Evolutionary conservation across 352 stramenopile genomes (phyloP).

Genomic region (Phytophthora quininea): DNA sequence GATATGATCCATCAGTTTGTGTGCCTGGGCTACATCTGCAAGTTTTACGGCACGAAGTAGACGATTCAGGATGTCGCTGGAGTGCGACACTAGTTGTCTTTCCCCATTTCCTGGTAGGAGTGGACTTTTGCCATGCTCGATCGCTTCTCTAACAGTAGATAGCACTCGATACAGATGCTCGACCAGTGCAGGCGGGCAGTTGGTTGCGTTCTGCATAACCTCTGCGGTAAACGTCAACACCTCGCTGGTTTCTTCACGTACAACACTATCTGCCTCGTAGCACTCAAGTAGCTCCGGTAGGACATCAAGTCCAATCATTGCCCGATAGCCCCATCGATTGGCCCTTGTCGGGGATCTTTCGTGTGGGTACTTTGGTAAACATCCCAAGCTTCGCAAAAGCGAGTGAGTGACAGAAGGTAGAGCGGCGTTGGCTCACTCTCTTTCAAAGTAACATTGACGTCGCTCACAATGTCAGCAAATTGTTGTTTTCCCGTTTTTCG

Average conservation of each 20-base stretch:
- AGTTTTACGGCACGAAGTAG: constrained; percentile 38
- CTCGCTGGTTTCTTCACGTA: constrained; percentile 33
- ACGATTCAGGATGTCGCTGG: constrained; percentile 30
- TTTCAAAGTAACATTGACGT: constrained; percentile 27
- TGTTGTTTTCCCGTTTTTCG: constrained; percentile 26
- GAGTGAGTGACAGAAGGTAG: constrained; percentile 39
- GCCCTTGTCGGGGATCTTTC: constrained; percentile 25
- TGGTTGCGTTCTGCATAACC: constrained; percentile 42
- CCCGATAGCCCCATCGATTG: constrained; percentile 35
- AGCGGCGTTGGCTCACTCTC: constrained; percentile 24
- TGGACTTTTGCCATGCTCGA: constrained; percentile 10
- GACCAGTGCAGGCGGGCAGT: constrained; percentile 42
- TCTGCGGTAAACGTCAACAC: constrained; percentile 36
- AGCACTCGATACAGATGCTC: constrained; percentile 37
- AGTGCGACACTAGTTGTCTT: constrained; percentile 36
- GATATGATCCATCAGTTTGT: constrained; percentile 25
- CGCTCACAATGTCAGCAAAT: constrained; percentile 27
- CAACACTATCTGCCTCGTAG: constrained; percentile 26
- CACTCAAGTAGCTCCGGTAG: constrained; percentile 40
- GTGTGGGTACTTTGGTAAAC: constrained; percentile 37
- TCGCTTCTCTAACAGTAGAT: constrained; percentile 30
- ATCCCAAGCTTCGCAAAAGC: constrained; percentile 45
- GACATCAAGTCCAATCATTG: constrained; percentile 40
- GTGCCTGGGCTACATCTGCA: constrained; percentile 30
- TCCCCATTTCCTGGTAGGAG: background rate